phyloP scores from a whole-genome alignment of 2,329 filamentous ascomycete species.

The Colletotrichum horii region DNA sequence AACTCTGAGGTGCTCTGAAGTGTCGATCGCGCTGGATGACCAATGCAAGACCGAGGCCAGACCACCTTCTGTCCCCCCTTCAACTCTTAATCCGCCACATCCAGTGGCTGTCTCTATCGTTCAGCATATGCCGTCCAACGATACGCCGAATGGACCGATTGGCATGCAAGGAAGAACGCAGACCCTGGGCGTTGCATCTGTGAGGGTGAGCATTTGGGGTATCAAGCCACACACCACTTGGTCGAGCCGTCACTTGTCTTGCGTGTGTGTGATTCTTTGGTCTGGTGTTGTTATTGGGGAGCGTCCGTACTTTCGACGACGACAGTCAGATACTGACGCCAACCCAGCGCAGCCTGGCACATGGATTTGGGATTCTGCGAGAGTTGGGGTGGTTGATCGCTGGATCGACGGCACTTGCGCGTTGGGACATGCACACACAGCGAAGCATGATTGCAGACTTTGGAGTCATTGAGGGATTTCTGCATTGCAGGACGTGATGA shows the following conservation, averaged over 20 bases:
- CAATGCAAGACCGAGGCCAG: conserved; percentile 11
- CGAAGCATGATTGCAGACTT: not conserved
- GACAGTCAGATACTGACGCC: not conserved
- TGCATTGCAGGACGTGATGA: not conserved
- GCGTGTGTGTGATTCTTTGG: not conserved
- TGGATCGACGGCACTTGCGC: conserved; percentile 3
- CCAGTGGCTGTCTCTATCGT: not conserved
- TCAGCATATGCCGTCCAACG: not conserved
- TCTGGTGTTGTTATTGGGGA: not conserved
- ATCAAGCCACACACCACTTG: conserved; percentile 1
- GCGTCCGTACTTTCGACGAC: not conserved
- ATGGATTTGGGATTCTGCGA: not conserved
- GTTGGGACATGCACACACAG: not conserved
- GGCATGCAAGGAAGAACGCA: not conserved
- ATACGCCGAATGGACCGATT: not conserved
- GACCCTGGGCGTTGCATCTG: conserved; percentile 8
- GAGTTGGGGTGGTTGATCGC: not conserved
- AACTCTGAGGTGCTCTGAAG: conserved; percentile 3
- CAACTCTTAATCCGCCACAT: not conserved
- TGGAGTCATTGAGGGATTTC: not conserved
- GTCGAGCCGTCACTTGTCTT: not conserved
- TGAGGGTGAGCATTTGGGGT: not conserved
- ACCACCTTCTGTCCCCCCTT: not conserved
- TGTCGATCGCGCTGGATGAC: conserved; percentile 18
- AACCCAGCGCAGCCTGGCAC: not conserved